Evolutionary conservation across 176 grass and related monocot species (phyloP).

Genomic region (Oryza brachyantha): DNA sequence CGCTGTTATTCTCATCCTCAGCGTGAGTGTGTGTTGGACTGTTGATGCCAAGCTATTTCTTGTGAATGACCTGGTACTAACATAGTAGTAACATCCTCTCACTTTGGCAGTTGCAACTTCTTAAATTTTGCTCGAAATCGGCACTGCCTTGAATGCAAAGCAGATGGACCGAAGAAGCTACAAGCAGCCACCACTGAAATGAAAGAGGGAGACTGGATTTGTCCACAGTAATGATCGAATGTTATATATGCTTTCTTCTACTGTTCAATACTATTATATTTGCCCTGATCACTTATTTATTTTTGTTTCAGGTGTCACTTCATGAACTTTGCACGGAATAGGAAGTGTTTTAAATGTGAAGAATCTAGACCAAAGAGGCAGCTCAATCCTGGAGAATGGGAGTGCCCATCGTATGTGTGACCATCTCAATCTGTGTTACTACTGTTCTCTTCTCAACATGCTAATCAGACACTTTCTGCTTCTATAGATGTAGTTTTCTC

Average conservation of each 20-base stretch:
- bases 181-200: conserved; percentile 38
- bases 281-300: conserved; percentile 20
- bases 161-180: conserved; percentile 58
- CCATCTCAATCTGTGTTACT: neutral
- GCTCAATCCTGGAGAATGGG: conserved; percentile 79
- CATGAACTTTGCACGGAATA: conserved; percentile 90
- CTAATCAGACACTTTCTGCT: conserved; percentile 8
- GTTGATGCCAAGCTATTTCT: neutral
- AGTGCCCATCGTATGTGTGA: conserved; percentile 74
- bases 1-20: neutral
- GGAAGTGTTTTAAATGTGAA: conserved; percentile 70
- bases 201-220: conserved; percentile 95
- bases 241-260: neutral
- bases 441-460: neutral
- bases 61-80: conserved; percentile 3
- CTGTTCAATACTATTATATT: conserved; percentile 3
- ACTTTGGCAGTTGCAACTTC: conserved; percentile 64
- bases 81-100: neutral
- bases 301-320: conserved; percentile 58
- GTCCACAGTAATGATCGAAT: conserved; percentile 48
- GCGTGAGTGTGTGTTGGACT: neutral
- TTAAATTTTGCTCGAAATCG: conserved; percentile 74
- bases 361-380: conserved; percentile 58
- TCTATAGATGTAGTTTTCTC: conserved; percentile 50
- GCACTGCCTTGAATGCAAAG: conserved; percentile 61